phyloP scores from a whole-genome alignment of 257 asterid species.

The Solanum tarijense region DNA sequence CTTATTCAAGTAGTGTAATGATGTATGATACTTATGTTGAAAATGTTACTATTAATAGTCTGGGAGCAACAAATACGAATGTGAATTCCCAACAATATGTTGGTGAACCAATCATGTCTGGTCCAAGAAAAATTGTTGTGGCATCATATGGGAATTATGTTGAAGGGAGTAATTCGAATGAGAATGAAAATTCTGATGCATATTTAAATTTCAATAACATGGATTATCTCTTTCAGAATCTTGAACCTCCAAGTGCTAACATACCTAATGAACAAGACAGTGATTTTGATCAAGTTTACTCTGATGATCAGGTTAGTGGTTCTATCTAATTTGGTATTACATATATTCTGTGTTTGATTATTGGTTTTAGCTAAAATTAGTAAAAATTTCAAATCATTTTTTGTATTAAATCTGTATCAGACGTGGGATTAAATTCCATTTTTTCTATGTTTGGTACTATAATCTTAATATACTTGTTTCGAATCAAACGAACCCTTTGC shows the following conservation, averaged over 20 bases:
- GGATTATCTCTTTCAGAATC: background rate
- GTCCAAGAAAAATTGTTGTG: background rate
- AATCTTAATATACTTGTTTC: too few relatives aligned
- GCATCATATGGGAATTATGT: background rate
- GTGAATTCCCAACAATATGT: background rate
- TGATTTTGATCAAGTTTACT: background rate
- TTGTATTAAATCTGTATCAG: too few relatives aligned
- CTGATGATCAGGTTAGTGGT: background rate
- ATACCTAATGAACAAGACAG: background rate
- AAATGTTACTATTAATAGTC: background rate
- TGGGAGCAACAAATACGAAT: too few relatives aligned
- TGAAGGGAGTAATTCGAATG: background rate
- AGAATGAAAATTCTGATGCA: background rate
- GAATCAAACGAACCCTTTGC: too few relatives aligned
- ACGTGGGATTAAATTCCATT: too few relatives aligned
- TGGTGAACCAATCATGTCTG: background rate
- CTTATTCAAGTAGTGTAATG: background rate
- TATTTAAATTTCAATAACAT: background rate
- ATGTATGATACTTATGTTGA: background rate
- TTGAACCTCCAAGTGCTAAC: background rate
- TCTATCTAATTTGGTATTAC: background rate
- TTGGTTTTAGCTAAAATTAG: background rate
- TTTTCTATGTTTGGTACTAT: too few relatives aligned
- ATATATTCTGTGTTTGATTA: background rate
- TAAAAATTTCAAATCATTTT: too few relatives aligned